phyloP scores from a whole-genome alignment of 208 protist species.

The Acanthamoeba sp. region DNA sequence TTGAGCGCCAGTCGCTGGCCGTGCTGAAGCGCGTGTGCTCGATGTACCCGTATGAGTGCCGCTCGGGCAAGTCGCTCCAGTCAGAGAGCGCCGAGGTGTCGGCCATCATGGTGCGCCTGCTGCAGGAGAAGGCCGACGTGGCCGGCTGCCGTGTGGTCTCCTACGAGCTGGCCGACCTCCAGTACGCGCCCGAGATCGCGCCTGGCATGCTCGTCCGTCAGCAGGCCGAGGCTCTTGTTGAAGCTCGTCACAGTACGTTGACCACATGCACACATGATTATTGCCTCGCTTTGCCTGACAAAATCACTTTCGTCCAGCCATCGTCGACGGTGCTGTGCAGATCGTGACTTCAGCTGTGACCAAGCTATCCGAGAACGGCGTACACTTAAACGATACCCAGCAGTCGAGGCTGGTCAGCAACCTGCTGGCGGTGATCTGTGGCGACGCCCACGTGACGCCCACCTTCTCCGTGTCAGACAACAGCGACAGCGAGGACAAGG shows the following conservation, averaged over 20 bases:
- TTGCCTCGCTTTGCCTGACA: background rate
- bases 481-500: background rate
- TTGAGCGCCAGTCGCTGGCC: slow-evolving; percentile 34
- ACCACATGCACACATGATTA: background rate
- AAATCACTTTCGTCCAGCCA: background rate
- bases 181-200: slow-evolving; percentile 60
- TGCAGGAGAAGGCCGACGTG: slow-evolving; percentile 59
- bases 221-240: slow-evolving; percentile 50
- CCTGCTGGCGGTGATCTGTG: slow-evolving; percentile 44
- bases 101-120: slow-evolving; percentile 34
- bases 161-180: slow-evolving; percentile 62
- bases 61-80: slow-evolving; percentile 55
- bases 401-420: slow-evolving; percentile 49
- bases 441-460: slow-evolving; percentile 25
- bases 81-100: slow-evolving; percentile 61
- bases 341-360: slow-evolving; percentile 1
- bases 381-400: background rate
- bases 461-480: slow-evolving; percentile 57
- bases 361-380: slow-evolving; percentile 23
- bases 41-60: slow-evolving; percentile 61
- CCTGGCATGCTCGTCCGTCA: slow-evolving; percentile 53
- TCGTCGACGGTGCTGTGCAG: background rate
- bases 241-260: slow-evolving; percentile 44
- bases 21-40: slow-evolving; percentile 63
- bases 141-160: slow-evolving; percentile 11